Conservation (phyloP, 495 filamentous ascomycete species). For the Massariosphaeria phaeospora region DNA sequence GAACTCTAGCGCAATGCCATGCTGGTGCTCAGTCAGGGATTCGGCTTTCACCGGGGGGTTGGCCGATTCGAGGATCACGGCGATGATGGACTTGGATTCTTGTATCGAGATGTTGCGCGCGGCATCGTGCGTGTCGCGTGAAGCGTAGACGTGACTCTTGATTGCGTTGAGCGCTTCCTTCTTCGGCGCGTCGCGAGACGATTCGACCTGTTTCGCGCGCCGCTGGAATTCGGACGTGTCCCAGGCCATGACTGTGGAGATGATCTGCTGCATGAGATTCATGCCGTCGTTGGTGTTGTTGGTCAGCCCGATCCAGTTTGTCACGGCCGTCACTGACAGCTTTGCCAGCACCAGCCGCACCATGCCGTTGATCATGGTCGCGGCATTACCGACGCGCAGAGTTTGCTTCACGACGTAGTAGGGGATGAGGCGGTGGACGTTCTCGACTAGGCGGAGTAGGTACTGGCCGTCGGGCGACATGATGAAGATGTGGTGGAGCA, state of each 20-base stretch:
- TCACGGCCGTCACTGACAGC: constrained; percentile 55
- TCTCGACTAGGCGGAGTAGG: constrained; percentile 53
- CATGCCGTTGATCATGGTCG: constrained; percentile 64
- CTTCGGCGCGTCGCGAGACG: constrained; percentile 43
- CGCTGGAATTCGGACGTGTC: constrained; percentile 56
- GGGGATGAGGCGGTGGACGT: constrained; percentile 55
- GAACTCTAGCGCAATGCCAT: constrained; percentile 55
- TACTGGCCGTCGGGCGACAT: constrained; percentile 60
- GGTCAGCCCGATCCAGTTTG: constrained; percentile 61
- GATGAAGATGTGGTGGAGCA: constrained; percentile 59
- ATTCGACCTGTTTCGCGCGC: constrained; percentile 50
- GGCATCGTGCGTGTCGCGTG: constrained; percentile 48
- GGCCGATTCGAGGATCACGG: constrained; percentile 45
- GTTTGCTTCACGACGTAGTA: constrained; percentile 59
- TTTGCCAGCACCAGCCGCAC: constrained; percentile 59
- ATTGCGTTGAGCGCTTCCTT: constrained; percentile 50
- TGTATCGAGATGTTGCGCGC: constrained; percentile 33
- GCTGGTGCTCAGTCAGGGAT: constrained; percentile 47
- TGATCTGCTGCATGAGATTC: constrained; percentile 64
- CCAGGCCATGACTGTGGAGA: constrained; percentile 58
- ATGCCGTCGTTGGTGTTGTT: constrained; percentile 59
- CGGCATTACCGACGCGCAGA: constrained; percentile 61
- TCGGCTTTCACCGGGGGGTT: constrained; percentile 27
- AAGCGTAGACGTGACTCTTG: constrained; percentile 44
- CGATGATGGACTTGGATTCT: constrained; percentile 48